Evolutionary conservation across 2,329 filamentous ascomycete species (phyloP).

Genomic region (Arachnopeziza araneosa): DNA sequence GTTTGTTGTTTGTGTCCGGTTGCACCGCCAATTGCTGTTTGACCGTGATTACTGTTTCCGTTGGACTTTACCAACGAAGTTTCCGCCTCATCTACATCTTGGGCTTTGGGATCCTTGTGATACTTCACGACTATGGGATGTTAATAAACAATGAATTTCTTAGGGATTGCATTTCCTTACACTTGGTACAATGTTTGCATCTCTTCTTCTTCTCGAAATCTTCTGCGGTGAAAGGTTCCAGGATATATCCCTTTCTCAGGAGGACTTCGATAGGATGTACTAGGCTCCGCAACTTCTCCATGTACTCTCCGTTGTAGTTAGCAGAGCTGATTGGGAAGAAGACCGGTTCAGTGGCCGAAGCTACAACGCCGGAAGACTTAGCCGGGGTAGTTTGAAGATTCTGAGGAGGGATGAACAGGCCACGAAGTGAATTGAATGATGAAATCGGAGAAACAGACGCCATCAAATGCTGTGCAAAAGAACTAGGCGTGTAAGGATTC

Average conservation of each 20-base stretch:
- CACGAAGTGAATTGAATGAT: no score
- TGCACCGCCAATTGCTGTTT: no score
- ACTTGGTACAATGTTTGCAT: conserved; percentile 3
- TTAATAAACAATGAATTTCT: not conserved
- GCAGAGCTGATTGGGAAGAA: not conserved
- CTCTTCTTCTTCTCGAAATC: conserved; percentile 3
- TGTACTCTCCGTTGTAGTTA: not conserved
- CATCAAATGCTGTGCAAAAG: no score
- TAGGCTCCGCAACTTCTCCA: conserved; percentile 1
- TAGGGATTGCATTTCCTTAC: not conserved
- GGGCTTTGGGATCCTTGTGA: not conserved
- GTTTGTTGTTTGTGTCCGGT: no score
- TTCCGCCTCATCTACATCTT: not conserved
- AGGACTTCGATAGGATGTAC: not conserved
- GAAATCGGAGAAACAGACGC: no score
- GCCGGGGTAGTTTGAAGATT: not conserved
- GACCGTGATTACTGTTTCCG: no score
- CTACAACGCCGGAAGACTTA: not conserved
- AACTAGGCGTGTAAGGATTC: no score
- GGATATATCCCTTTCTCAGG: conserved; percentile 1
- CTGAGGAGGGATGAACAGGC: no score
- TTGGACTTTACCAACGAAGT: not conserved
- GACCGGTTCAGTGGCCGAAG: not conserved
- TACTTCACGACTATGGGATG: not conserved
- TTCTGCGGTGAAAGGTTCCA: not conserved